Conservation (phyloP, 179 eudicot species). For the Silene coronaria region DNA sequence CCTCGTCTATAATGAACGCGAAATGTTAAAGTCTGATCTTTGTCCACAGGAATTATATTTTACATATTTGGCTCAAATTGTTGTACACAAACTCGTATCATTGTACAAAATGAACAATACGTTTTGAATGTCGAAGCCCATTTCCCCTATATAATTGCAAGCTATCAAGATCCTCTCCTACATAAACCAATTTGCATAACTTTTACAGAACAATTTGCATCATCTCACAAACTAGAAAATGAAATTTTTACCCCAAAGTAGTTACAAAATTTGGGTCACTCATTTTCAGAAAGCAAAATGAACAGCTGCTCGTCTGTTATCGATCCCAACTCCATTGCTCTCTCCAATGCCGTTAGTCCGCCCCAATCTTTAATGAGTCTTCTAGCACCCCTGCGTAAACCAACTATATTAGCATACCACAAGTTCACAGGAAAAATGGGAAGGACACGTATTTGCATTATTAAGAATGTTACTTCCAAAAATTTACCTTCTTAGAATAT, state of each 20-base stretch:
- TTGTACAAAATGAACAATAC: neutral
- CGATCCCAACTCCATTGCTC: constrained; percentile 98
- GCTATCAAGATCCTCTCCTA: neutral
- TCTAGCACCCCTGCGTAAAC: constrained; percentile 59
- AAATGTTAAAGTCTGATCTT: neutral
- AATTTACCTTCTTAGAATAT: constrained; percentile 74
- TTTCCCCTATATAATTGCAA: neutral
- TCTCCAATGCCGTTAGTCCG: constrained; percentile 67
- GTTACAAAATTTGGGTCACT: constrained; percentile 27
- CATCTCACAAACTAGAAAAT: neutral
- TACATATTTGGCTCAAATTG: neutral
- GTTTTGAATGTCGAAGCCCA: neutral
- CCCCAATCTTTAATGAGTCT: constrained; percentile 78
- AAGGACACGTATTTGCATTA: neutral
- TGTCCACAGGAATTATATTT: neutral
- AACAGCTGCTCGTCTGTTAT: constrained; percentile 87
- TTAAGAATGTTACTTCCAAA: neutral
- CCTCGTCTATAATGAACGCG: neutral
- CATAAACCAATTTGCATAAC: neutral
- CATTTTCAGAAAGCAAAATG: constrained; percentile 66
- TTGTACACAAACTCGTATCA: neutral
- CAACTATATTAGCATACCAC: neutral
- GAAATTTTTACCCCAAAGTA: neutral
- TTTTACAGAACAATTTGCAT: constrained; percentile 7
- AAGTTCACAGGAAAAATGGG: neutral